Evolutionary conservation across 2,329 filamentous ascomycete genomes (phyloP), one percentile per base, ranked within the genome.

Genomic region (Xylaria sp.): DNA sequence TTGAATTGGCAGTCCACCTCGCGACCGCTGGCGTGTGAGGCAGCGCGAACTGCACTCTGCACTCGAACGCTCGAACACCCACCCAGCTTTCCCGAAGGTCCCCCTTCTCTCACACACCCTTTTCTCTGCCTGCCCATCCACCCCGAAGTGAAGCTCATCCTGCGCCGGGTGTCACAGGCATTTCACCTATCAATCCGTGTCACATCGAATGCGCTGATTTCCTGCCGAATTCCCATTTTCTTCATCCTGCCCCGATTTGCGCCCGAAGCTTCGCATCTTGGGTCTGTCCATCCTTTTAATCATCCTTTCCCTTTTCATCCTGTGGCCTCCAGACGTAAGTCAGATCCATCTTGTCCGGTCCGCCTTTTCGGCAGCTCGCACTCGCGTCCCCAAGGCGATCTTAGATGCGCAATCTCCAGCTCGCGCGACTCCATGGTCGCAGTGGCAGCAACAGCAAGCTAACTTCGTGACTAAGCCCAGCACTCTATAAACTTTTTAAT

Each of bases 401-500:
- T 50, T 61, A 60, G 57, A 63, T 47, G 60, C 59, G 50, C 50
- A n/a, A 63, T 62, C 55, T 57, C 59, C 56, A 61, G 48, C 56
- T 52, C 52, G 61, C 61, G 64, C 65, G 55, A 62, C 54, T 44
- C 43, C 40, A 56, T 62, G 26, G n/a, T n/a, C n/a, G n/a, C n/a
- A n/a, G n/a, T n/a, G n/a, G n/a, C n/a, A n/a, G 54, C 60, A 63
- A 61, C 61, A 61, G 55, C 49, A 61, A n/a, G 62, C 65, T 67
- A 67, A 67, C 60, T 50, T 52, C 51, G 48, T 51, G 41, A 57
- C 48, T 55, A 60, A 57, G 60, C 59, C 51, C 57, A 61, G 60
- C 54, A 56, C 34, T 54, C 54, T 61, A 56, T 43, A 37, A 40
- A 26, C 13, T 51, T 61, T 60, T 64, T 63, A 66, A 63, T 49